A percentile compares a stretch with the other conserved stretches of the same genome.
phyloP scores from a whole-genome alignment of 768 basidiomycete species.

The Macrolepiota dolichaula region DNA sequence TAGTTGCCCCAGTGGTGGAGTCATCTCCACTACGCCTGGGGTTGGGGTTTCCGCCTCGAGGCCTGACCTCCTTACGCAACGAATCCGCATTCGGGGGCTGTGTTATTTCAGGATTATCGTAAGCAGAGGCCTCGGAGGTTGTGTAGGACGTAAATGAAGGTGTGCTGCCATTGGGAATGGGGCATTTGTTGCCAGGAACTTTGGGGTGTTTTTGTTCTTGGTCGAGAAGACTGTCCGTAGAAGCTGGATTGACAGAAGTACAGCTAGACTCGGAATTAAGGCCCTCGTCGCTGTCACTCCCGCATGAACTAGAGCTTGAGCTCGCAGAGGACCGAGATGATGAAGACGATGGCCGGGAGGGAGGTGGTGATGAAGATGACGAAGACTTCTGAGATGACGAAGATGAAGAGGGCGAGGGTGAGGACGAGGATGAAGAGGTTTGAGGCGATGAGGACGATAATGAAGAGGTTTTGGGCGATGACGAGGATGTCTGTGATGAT shows the following conservation, averaged over 20 bases:
- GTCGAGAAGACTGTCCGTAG: not conserved
- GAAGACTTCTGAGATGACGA: constrained; percentile 6
- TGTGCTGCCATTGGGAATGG: not conserved
- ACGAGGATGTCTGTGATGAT: not conserved
- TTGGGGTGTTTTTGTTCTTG: not conserved
- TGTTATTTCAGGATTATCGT: constrained; percentile 2
- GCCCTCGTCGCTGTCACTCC: not conserved
- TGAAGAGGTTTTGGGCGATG: not conserved
- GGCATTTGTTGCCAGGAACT: not conserved
- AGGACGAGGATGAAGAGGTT: too few relatives aligned
- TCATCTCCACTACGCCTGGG: not conserved
- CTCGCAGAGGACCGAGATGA: constrained; percentile 9
- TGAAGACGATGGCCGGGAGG: not conserved
- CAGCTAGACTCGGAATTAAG: not conserved
- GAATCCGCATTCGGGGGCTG: not conserved
- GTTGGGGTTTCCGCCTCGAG: not conserved
- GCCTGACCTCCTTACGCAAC: not conserved
- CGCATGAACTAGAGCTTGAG: constrained; percentile 1
- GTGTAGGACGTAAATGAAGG: not conserved
- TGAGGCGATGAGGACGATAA: constrained; percentile 1
- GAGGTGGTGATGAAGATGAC: constrained; percentile 6
- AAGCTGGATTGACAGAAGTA: not conserved
- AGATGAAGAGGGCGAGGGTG: not conserved
- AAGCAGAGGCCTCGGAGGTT: constrained; percentile 1
- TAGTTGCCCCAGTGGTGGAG: not conserved